Conservation (phyloP, 441 rosid genomes). For the Jatropha multifida region DNA sequence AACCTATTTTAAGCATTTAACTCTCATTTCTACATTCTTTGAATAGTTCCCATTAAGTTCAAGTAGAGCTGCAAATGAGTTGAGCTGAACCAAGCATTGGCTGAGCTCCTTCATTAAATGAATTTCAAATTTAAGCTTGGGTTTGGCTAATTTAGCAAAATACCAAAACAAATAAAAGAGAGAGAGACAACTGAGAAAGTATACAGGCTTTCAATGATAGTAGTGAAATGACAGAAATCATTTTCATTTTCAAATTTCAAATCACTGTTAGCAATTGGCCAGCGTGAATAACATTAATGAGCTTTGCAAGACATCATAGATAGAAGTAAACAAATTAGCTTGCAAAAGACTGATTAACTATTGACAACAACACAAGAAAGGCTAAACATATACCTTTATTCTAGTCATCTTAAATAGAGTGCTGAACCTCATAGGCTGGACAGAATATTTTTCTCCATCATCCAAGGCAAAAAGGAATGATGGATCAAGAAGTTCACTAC, state of each 20-base stretch:
- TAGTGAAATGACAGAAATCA: neutral
- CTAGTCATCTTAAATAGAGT: conserved; percentile 91
- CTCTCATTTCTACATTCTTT: neutral
- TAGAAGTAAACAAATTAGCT: neutral
- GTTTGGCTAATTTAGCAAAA: neutral
- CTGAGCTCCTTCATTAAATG: neutral
- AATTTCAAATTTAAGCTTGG: neutral
- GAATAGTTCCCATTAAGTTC: neutral
- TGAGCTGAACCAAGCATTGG: neutral
- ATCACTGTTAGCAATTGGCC: neutral
- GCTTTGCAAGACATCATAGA: neutral
- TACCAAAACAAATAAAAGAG: neutral
- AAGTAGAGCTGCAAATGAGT: neutral
- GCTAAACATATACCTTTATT: conserved; percentile 67
- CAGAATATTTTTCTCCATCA: conserved; percentile 83
- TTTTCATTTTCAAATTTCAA: conserved; percentile 10
- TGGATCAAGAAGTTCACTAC: conserved; percentile 95
- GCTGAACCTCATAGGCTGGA: conserved; percentile 92
- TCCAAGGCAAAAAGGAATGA: conserved; percentile 96
- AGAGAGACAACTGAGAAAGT: neutral
- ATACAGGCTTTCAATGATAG: neutral
- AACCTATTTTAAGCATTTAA: neutral
- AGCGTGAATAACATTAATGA: neutral
- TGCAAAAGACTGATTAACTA: conserved; percentile 5
- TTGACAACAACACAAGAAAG: conserved; percentile 6